A percentile compares a stretch with the other conserved stretches of the same genome.
phyloP scores from a whole-genome alignment of 169 alveolate species.

The Eimeria maxima region DNA sequence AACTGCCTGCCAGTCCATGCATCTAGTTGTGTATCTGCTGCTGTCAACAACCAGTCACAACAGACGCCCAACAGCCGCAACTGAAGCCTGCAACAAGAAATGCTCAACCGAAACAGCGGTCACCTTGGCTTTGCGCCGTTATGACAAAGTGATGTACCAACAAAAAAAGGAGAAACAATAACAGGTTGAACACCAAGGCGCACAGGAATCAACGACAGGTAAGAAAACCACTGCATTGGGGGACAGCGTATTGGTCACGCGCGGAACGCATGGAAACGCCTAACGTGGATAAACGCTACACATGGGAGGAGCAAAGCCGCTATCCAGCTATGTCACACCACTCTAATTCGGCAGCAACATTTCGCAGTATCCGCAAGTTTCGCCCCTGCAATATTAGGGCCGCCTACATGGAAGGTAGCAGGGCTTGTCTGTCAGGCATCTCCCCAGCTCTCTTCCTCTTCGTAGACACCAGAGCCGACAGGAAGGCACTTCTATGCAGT shows the following conservation, averaged over 20 bases:
- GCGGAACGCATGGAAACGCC: neutral
- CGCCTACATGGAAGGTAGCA: conserved; percentile 58
- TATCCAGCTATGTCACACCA: neutral
- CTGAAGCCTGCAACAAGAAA: conserved; percentile 6
- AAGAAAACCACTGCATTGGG: neutral
- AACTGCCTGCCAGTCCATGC: conserved; percentile 80
- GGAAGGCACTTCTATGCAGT: conserved; percentile 50
- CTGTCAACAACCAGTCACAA: conserved; percentile 71
- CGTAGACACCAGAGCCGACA: conserved; percentile 48
- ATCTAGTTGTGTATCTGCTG: conserved; percentile 78
- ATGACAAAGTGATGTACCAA: neutral
- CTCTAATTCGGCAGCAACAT: neutral
- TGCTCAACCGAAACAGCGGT: neutral
- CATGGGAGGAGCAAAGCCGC: neutral
- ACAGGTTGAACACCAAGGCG: neutral
- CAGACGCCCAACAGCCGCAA: conserved; percentile 68
- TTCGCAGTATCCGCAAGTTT: neutral
- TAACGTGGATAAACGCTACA: neutral
- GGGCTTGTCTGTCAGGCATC: conserved; percentile 56
- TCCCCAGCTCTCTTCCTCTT: conserved; percentile 36
- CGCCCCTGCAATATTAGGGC: neutral
- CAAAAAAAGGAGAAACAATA: neutral
- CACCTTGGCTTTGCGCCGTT: neutral
- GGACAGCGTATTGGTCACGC: neutral
- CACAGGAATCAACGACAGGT: neutral